Conservation (phyloP, 495 filamentous ascomycete genomes). For the Penicillium bialowiezense region DNA sequence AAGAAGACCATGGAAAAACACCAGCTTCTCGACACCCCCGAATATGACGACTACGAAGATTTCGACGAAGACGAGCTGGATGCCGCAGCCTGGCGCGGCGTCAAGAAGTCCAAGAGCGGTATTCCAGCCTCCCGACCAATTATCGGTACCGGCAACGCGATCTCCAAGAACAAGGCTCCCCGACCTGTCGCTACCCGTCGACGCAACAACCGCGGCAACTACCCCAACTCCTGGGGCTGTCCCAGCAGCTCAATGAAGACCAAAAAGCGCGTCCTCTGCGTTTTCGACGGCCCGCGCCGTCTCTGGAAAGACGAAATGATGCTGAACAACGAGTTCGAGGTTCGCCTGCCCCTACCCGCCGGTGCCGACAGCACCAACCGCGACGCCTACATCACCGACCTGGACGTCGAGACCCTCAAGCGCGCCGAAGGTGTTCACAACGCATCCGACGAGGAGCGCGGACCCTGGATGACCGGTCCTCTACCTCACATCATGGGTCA, state of each 20-base stretch:
- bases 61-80: slow-evolving; percentile 60
- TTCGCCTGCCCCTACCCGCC: slow-evolving; percentile 72
- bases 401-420: slow-evolving; percentile 87
- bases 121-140: slow-evolving; percentile 40
- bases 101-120: slow-evolving; percentile 46
- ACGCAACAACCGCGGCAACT: slow-evolving; percentile 86
- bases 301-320: slow-evolving; percentile 99
- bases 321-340: slow-evolving; percentile 92
- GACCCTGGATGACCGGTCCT: slow-evolving; percentile 61
- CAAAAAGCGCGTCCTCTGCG: slow-evolving; percentile 92
- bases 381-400: slow-evolving; percentile 79
- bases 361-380: slow-evolving; percentile 56
- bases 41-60: slow-evolving; percentile 55
- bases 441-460: slow-evolving; percentile 80
- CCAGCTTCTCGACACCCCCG: slow-evolving; percentile 61
- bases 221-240: slow-evolving; percentile 90
- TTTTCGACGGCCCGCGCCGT: slow-evolving; percentile 84
- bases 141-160: slow-evolving; percentile 49
- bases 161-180: slow-evolving; percentile 45
- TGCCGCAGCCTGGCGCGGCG: slow-evolving; percentile 38
- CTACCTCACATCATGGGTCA: slow-evolving; percentile 39
- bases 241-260: slow-evolving; percentile 89
- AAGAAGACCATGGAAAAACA: slow-evolving; percentile 82
- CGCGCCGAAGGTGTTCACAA: slow-evolving; percentile 76
- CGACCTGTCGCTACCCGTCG: slow-evolving; percentile 54